Evolutionary conservation across 1,284 basidiomycete species (phyloP).

Genomic region (Microbotryum intermedium): DNA sequence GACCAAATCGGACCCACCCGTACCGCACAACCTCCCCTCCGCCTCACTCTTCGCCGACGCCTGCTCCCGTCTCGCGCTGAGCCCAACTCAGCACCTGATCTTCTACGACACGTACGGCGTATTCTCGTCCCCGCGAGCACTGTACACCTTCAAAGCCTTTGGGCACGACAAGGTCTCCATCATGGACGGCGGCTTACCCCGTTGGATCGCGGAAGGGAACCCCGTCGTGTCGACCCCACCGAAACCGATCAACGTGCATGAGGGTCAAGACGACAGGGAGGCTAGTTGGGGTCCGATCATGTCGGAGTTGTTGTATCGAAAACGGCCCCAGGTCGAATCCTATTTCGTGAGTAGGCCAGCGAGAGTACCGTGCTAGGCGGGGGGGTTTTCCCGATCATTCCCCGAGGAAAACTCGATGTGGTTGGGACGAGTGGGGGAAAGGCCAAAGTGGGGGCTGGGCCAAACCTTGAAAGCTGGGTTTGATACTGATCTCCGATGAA

Average conservation of each 20-base stretch:
- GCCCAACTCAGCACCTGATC: conserved; percentile 67
- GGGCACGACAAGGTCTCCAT: conserved; percentile 76
- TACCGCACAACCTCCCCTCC: conserved; percentile 90
- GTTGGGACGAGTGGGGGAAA: not conserved
- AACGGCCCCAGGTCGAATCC: conserved; percentile 14
- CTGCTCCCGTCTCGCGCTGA: conserved; percentile 66
- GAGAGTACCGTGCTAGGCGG: not conserved
- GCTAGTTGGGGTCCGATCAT: conserved; percentile 14
- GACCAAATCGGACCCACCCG: conserved; percentile 56
- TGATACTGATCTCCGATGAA: not conserved
- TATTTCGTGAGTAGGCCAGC: conserved; percentile 23
- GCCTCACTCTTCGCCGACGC: conserved; percentile 63
- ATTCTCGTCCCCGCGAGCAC: conserved; percentile 79
- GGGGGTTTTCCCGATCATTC: too few relatives aligned
- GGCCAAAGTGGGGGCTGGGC: not conserved
- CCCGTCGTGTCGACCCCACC: conserved; percentile 46
- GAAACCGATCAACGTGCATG: conserved; percentile 14
- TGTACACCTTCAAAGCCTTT: conserved; percentile 86
- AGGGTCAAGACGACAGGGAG: not conserved
- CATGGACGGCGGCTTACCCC: conserved; percentile 77
- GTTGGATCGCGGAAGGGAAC: conserved; percentile 66
- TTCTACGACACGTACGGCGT: conserved; percentile 81
- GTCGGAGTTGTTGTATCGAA: conserved; percentile 15
- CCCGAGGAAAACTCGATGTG: too few relatives aligned
- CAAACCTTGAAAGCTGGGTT: not conserved